Percentiles rank a stretch among this genome's conserved stretches.
Evolutionary conservation across 208 protist species (phyloP).

Genomic region (Leishmania gerbilli): DNA sequence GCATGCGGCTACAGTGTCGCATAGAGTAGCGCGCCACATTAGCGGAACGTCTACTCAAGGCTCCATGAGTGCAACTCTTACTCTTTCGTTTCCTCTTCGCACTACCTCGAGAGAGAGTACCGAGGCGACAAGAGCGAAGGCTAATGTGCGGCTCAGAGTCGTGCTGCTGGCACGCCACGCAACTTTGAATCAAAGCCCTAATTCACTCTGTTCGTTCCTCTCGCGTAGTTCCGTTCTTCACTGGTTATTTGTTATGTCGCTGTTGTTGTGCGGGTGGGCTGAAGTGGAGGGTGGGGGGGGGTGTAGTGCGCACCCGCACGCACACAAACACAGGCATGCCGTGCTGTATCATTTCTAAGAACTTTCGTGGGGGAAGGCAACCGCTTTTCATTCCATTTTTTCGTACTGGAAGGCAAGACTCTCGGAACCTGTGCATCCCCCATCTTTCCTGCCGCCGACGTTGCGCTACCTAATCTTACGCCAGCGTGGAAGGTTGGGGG

Average conservation of each 20-base stretch:
- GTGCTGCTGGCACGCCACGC: not conserved
- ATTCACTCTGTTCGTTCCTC: not conserved
- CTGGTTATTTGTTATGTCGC: not conserved
- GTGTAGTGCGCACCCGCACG: not conserved
- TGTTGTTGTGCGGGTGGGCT: not conserved
- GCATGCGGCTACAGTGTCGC: not conserved
- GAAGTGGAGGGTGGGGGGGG: not conserved
- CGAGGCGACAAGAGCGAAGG: not conserved
- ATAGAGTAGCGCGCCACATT: not conserved
- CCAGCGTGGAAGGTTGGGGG: not conserved
- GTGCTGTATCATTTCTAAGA: not conserved
- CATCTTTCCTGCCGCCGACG: not conserved
- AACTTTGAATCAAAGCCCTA: not conserved
- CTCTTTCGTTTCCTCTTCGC: not conserved
- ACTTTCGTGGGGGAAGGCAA: not conserved
- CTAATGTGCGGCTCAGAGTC: not conserved
- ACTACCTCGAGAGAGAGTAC: not conserved
- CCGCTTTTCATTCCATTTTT: not conserved
- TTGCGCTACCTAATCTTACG: not conserved
- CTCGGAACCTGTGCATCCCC: not conserved
- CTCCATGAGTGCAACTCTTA: not conserved
- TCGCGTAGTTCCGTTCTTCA: not conserved
- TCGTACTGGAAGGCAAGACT: not conserved
- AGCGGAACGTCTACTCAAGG: not conserved
- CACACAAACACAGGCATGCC: not conserved